Conservation (phyloP, 2,329 filamentous ascomycete genomes). For the Fusarium beomiforme region DNA sequence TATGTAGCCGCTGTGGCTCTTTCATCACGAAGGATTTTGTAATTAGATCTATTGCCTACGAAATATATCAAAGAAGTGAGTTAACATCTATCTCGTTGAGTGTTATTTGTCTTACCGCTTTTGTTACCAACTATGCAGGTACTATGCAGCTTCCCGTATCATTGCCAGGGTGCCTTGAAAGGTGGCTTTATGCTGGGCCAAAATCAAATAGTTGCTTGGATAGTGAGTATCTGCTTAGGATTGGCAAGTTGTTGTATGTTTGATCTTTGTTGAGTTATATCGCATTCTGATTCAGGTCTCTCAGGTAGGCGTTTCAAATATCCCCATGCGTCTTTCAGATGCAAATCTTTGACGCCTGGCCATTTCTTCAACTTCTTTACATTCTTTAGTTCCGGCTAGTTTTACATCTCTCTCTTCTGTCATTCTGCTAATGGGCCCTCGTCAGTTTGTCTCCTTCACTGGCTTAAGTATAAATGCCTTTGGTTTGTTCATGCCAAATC, state of each 20-base stretch:
- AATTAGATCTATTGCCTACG: neutral
- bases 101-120: neutral
- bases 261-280: neutral
- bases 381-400: too few species aligned
- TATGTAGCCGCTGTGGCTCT: fast-evolving
- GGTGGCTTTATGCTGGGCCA: neutral
- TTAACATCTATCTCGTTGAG: neutral
- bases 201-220: neutral
- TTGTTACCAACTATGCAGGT: neutral
- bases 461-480: neutral
- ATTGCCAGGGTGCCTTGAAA: neutral
- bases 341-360: neutral
- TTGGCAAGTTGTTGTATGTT: too few species aligned
- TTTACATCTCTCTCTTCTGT: too few species aligned
- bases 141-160: neutral
- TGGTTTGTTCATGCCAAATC: neutral
- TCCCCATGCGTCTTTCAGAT: fast-evolving
- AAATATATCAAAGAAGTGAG: neutral
- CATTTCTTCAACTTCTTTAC: fast-evolving
- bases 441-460: fast-evolving
- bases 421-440: too few species aligned
- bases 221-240: fast-evolving
- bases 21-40: too few species aligned
- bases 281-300: neutral
- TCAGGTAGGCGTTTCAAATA: neutral